Evolutionary conservation across 2,329 filamentous ascomycete species (phyloP).

Genomic region (Cyphellophora attinorum): DNA sequence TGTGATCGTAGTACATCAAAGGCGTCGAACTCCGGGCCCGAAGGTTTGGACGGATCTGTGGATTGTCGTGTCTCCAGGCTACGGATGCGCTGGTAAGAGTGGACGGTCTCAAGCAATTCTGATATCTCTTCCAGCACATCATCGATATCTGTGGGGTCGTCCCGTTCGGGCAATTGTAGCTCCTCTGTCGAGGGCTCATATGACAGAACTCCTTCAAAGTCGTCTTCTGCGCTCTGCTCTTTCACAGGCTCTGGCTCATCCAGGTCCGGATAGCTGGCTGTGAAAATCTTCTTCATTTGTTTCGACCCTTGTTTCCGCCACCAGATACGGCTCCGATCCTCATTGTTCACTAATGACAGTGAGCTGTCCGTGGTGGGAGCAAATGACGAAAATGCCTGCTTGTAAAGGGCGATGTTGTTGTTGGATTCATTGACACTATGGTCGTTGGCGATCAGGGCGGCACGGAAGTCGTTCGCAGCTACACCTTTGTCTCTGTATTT

Average conservation of each 20-base stretch:
- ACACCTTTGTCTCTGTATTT: not conserved
- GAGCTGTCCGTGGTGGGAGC: conserved; percentile 38
- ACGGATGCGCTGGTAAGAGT: conserved; percentile 53
- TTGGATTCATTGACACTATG: conserved; percentile 3
- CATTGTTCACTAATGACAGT: conserved; percentile 30
- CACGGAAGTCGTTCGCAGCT: conserved; percentile 5
- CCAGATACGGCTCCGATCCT: conserved; percentile 35
- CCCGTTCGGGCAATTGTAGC: conserved; percentile 15
- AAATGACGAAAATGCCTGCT: conserved; percentile 39
- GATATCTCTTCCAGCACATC: conserved; percentile 48
- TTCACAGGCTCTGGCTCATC: conserved; percentile 16
- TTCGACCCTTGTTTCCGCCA: conserved; percentile 33
- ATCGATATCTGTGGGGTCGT: conserved; percentile 28
- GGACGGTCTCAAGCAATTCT: conserved; percentile 50
- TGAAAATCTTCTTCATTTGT: conserved; percentile 21
- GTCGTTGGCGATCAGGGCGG: conserved; percentile 7
- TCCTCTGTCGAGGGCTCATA: conserved; percentile 28
- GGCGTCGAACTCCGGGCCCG: conserved; percentile 44
- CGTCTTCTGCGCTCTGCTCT: conserved; percentile 23
- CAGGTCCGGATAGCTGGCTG: conserved; percentile 4
- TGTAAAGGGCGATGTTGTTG: conserved; percentile 24
- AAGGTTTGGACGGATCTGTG: conserved; percentile 42
- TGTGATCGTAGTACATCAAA: conserved; percentile 71
- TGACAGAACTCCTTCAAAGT: conserved; percentile 32
- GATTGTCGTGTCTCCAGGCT: conserved; percentile 32